A percentile compares a stretch with the other conserved stretches of the same genome.
Evolutionary conservation across 2,329 filamentous ascomycete species (phyloP).

Genomic region (Pseudogymnoascus sp.): DNA sequence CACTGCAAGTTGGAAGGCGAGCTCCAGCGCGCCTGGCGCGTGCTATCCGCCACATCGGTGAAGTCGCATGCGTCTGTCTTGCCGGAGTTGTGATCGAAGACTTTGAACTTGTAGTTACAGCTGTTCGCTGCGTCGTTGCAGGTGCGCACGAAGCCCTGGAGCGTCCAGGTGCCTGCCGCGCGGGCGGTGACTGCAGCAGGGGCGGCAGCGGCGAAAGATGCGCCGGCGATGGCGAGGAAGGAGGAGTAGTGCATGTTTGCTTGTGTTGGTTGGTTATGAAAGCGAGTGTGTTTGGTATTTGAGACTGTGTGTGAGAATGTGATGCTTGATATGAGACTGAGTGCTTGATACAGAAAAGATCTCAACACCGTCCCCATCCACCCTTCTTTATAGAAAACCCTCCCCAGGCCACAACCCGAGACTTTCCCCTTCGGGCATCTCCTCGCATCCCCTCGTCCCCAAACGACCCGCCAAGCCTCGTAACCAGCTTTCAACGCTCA

Average conservation of each 20-base stretch:
- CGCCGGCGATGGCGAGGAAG: slow-evolving; percentile 3
- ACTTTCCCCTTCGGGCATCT: not conserved
- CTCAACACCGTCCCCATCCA: not conserved
- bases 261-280: not conserved
- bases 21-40: not conserved
- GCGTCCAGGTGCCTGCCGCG: slow-evolving; percentile 3
- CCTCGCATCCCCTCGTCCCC: not conserved
- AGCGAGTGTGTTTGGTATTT: not conserved
- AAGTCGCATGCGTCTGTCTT: not conserved
- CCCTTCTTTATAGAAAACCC: not conserved
- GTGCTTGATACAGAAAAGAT: not conserved
- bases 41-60: not conserved
- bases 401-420: not conserved
- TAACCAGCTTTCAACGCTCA: not conserved
- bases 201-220: not conserved
- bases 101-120: slow-evolving; percentile 3
- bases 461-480: not conserved
- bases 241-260: slow-evolving; percentile 5
- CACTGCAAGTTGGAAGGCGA: not conserved
- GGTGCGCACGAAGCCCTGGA: slow-evolving; percentile 10
- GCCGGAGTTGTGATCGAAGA: not conserved
- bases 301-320: not conserved
- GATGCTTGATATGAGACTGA: not conserved
- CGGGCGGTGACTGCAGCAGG: not conserved
- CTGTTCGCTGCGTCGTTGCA: slow-evolving; percentile 10